Base-by-base conservation (phyloP, 371 early-diverging fungal genomes). In the Mucor ambiguus region DNA sequence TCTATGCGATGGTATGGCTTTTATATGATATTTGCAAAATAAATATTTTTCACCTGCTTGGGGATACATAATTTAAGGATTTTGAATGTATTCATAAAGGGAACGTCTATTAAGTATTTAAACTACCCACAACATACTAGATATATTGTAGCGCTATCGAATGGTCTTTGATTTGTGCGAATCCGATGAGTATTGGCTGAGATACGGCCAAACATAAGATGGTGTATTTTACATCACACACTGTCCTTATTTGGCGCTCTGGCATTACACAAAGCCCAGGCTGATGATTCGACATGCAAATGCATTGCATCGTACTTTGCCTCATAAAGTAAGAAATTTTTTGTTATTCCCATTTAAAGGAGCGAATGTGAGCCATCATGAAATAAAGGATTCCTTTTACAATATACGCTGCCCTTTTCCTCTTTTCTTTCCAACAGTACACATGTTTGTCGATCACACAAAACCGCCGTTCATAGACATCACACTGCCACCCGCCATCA, bases 401-500 rank as follows among this genome's bases (percentile, higher is more conserved):
- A 3, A 46, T 22, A 33, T 33, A 33, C 4, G 44, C 44, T n/a
- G 16, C 10, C 32, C 55, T 55, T 33, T 55, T 33, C 4, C 26
- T 56, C 20, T 30, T 18, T 33, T 33, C 18, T 56, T n/a, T 20
- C 32, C 30, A 56, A 0, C 18, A 18, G 1, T 41, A 41, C 41
- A 56, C 18, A 56, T 56, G 67, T 63, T 61, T 38, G 59, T 62
- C 3, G 55, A 66, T 20, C 58, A 68, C 30, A 29, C 66, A 5
- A 58, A 30, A 48, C 33, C 70, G 7, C 75, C 75, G 2, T 60
- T 72, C 8, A 22, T 75, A 37, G 60, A 75, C 33, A 61, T 72
- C 24, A 8, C 24, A 9, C 38, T 77, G n/a, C 77, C 77, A 26
- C 60, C 73, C 14, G 63, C 71, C 0, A 61, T 71, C 24, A 54